Percentiles rank a stretch among this genome's conserved stretches.
Conservation (phyloP, 106 monocot genomes). For the Apostasia ramifera region DNA sequence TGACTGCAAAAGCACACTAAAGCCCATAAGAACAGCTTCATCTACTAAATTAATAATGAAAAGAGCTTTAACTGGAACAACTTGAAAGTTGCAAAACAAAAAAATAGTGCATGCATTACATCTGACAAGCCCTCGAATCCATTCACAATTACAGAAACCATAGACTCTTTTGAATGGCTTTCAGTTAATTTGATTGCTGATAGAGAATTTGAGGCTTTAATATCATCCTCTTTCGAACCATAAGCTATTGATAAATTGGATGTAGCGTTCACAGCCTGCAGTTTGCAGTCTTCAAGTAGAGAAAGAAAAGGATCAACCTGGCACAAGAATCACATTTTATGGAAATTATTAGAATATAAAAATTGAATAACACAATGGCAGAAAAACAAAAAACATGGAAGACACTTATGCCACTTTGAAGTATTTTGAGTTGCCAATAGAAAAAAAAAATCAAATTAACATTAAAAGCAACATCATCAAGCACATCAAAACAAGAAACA, state of each 20-base stretch:
- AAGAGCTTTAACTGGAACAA: not conserved
- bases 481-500: no score
- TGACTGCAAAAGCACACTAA: conserved; percentile 22
- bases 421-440: no score
- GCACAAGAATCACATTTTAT: not conserved
- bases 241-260: conserved; percentile 19
- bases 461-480: no score
- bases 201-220: conserved; percentile 45
- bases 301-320: conserved; percentile 83
- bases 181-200: conserved; percentile 28
- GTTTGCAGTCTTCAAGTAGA: conserved; percentile 51
- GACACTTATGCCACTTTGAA: no score
- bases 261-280: conserved; percentile 30
- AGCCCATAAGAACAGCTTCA: not conserved
- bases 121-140: conserved; percentile 42
- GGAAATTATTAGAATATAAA: no score
- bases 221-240: conserved; percentile 75
- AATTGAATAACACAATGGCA: no score
- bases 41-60: not conserved
- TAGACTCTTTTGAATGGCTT: conserved; percentile 35
- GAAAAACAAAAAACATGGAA: no score
- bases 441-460: no score
- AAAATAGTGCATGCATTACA: conserved; percentile 20
- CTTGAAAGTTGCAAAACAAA: not conserved
- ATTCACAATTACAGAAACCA: conserved; percentile 49